Percentiles rank a stretch among this genome's conserved stretches.
phyloP scores from a whole-genome alignment of 106 monocot genomes.

The Xerophyta viscosa region DNA sequence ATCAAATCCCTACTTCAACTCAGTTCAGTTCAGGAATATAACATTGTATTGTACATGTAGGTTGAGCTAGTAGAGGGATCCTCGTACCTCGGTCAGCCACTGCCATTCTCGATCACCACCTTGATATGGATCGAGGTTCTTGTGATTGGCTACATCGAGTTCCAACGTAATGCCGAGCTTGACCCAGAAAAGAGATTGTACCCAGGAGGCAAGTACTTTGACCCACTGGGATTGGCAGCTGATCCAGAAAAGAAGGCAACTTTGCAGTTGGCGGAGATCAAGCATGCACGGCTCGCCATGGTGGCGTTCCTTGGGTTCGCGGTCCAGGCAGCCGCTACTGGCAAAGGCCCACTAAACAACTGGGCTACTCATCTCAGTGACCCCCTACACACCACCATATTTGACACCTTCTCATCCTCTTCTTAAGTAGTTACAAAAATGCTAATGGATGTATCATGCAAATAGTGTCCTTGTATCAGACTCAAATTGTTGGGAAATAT shows the following conservation, averaged over 20 bases:
- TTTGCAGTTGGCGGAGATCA: slow-evolving; percentile 88
- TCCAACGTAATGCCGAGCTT: slow-evolving; percentile 92
- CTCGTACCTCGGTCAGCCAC: slow-evolving; percentile 82
- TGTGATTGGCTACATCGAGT: slow-evolving; percentile 98
- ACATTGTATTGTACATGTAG: slow-evolving; percentile 22
- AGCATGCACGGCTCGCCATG: slow-evolving; percentile 98
- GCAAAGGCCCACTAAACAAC: slow-evolving; percentile 95
- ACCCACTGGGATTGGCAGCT: slow-evolving; percentile 76
- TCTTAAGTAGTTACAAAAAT: slow-evolving; percentile 21
- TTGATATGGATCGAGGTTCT: slow-evolving; percentile 86
- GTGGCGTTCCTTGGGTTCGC: slow-evolving; percentile 87
- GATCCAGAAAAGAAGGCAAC: slow-evolving; percentile 89
- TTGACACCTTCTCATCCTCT: slow-evolving; percentile 75
- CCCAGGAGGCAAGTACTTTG: slow-evolving; percentile 86
- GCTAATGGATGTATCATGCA: not conserved
- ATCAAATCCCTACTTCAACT: too few species aligned
- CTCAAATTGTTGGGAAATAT: too few species aligned
- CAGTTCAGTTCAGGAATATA: not conserved
- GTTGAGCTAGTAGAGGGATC: slow-evolving; percentile 84
- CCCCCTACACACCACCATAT: slow-evolving; percentile 98
- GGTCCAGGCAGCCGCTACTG: slow-evolving; percentile 87
- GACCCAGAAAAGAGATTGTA: slow-evolving; percentile 91
- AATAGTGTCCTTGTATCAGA: too few species aligned
- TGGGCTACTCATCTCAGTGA: slow-evolving; percentile 96
- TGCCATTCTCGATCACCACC: slow-evolving; percentile 85